Conservation (phyloP, 805 yeast species). For the Tetrapisispora phaffii region DNA sequence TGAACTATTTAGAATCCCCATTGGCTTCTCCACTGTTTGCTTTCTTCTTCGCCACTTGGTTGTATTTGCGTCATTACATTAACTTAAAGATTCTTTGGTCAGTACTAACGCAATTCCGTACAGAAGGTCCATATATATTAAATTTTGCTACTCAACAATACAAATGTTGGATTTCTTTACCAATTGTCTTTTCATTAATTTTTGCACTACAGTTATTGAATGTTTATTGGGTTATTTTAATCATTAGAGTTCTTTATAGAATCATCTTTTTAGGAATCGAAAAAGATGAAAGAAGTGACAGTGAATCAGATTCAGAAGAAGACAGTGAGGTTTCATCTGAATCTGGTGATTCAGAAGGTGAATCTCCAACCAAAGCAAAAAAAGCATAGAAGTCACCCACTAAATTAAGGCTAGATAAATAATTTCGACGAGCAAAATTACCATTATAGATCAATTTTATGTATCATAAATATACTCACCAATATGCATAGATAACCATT, state of each 20-base stretch:
- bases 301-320: constrained; percentile 45
- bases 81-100: constrained; percentile 78
- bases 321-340: constrained; percentile 1
- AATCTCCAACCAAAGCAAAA: neutral
- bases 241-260: constrained; percentile 68
- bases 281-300: constrained; percentile 81
- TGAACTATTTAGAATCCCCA: constrained; percentile 70
- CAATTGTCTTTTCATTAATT: constrained; percentile 72
- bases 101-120: constrained; percentile 71
- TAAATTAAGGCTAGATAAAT: neutral
- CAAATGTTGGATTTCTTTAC: constrained; percentile 92
- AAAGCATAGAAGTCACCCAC: neutral
- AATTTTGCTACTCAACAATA: constrained; percentile 88
- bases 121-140: constrained; percentile 73
- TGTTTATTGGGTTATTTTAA: constrained; percentile 76
- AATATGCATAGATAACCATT: constrained; percentile 1
- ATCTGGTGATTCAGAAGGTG: constrained; percentile 1
- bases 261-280: constrained; percentile 48
- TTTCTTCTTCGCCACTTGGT: constrained; percentile 67
- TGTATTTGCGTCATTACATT: constrained; percentile 79
- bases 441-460: neutral
- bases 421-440: neutral
- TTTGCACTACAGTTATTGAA: constrained; percentile 79
- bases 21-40: constrained; percentile 55
- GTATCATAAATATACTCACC: neutral